phyloP scores from a whole-genome alignment of 305 asterid genomes.

The Solanum hybrid region DNA sequence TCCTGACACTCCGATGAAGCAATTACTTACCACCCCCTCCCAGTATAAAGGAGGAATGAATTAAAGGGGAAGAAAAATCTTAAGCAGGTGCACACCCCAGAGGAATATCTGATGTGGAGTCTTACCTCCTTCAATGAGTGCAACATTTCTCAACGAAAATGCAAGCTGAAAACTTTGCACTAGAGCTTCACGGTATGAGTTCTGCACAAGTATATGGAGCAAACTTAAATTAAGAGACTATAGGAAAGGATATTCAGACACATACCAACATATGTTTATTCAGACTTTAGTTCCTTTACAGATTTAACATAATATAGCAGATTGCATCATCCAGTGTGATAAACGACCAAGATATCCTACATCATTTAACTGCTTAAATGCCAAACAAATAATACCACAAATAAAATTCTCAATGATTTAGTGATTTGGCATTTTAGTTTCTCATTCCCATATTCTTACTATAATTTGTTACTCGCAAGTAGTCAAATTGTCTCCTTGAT shows the following conservation, averaged over 20 bases:
- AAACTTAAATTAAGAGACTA: background rate
- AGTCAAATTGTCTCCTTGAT: background rate
- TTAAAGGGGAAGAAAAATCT: background rate
- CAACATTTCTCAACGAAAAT: constrained; percentile 46
- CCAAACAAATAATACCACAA: background rate
- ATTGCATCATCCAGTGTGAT: background rate
- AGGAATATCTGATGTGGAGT: background rate
- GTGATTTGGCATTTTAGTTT: background rate
- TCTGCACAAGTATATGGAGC: constrained; percentile 35
- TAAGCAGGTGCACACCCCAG: background rate
- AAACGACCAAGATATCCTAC: background rate
- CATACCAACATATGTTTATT: background rate
- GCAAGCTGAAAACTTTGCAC: constrained; percentile 75
- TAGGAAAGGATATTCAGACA: background rate
- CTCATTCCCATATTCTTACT: background rate
- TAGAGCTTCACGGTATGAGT: constrained; percentile 60
- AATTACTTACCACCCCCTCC: background rate
- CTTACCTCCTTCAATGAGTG: constrained; percentile 61
- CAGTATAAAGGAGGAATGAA: background rate
- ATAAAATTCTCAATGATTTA: background rate
- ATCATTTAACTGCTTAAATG: background rate
- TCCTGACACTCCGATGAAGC: background rate
- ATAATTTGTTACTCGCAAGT: background rate
- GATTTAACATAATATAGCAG: background rate
- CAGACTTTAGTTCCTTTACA: background rate